Evolutionary conservation across 768 basidiomycete species (phyloP).

Genomic region (Mycena belliarum): DNA sequence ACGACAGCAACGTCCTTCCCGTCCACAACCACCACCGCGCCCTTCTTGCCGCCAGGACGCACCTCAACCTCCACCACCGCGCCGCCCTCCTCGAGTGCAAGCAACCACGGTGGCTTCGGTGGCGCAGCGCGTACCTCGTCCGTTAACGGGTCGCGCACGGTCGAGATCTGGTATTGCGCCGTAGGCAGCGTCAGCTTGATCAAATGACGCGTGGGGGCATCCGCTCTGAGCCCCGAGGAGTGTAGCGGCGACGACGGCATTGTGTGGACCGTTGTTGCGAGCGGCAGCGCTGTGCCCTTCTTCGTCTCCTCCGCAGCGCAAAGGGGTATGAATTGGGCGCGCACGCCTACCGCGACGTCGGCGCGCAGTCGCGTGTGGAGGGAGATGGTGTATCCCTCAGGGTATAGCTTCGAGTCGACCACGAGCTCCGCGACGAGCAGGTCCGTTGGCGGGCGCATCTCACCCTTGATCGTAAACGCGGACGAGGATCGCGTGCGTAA

Average conservation of each 20-base stretch:
- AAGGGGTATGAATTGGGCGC: slow-evolving; percentile 35
- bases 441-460: slow-evolving; percentile 63
- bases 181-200: slow-evolving; percentile 81
- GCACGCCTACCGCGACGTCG: slow-evolving; percentile 28
- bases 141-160: slow-evolving; percentile 80
- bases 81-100: slow-evolving; percentile 60
- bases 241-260: slow-evolving; percentile 83
- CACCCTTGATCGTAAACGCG: slow-evolving; percentile 63
- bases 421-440: slow-evolving; percentile 77
- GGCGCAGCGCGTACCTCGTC: slow-evolving; percentile 62
- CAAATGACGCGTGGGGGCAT: slow-evolving; percentile 70
- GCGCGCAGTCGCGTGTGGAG: slow-evolving; percentile 47
- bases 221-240: slow-evolving; percentile 59
- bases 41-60: slow-evolving; percentile 39
- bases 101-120: slow-evolving; percentile 72
- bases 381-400: slow-evolving; percentile 66
- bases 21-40: slow-evolving; percentile 42
- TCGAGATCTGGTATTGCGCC: slow-evolving; percentile 73
- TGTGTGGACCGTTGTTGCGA: slow-evolving; percentile 64
- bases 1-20: slow-evolving; percentile 59
- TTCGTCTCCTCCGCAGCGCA: slow-evolving; percentile 16
- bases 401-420: slow-evolving; percentile 79
- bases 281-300: slow-evolving; percentile 42
- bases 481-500: slow-evolving; percentile 47
- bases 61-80: slow-evolving; percentile 56